phyloP scores from a whole-genome alignment of 129 eudicot genomes.

The Kitagawia praeruptora region DNA sequence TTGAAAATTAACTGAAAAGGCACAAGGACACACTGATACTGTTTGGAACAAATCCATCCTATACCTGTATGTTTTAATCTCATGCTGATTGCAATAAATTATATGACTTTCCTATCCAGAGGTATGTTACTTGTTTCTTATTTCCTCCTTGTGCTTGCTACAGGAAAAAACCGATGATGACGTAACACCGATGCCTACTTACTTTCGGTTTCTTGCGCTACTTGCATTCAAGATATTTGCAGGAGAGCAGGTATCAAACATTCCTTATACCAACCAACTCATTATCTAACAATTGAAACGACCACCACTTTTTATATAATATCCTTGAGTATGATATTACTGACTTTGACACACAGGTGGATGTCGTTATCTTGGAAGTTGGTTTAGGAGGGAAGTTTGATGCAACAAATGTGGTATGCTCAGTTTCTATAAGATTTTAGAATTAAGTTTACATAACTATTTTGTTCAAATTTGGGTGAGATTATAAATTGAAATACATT shows the following conservation, averaged over 20 bases:
- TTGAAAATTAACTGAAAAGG: neutral
- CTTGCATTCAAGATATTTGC: conserved; percentile 90
- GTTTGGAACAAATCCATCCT: neutral
- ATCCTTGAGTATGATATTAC: neutral
- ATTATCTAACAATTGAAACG: neutral
- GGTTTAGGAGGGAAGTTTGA: conserved; percentile 92
- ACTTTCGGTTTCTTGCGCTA: conserved; percentile 83
- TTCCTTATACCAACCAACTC: neutral
- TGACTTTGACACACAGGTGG: conserved; percentile 51
- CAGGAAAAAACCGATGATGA: conserved; percentile 65
- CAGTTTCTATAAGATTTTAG: neutral
- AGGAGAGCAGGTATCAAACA: conserved; percentile 54
- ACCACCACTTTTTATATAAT: neutral
- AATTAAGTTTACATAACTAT: neutral
- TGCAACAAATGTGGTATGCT: conserved; percentile 90
- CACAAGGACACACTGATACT: neutral
- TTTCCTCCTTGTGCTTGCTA: conserved; percentile 15
- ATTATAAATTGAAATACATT: neutral
- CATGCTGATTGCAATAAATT: neutral
- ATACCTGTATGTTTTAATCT: neutral
- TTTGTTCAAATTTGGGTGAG: conserved; percentile 5
- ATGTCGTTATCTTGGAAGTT: conserved; percentile 87
- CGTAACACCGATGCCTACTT: conserved; percentile 78
- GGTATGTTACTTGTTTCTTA: neutral
- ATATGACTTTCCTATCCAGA: conserved; percentile 11